Base-by-base conservation (phyloP, 306 rosid genomes). In the Quercus agrifolia region DNA sequence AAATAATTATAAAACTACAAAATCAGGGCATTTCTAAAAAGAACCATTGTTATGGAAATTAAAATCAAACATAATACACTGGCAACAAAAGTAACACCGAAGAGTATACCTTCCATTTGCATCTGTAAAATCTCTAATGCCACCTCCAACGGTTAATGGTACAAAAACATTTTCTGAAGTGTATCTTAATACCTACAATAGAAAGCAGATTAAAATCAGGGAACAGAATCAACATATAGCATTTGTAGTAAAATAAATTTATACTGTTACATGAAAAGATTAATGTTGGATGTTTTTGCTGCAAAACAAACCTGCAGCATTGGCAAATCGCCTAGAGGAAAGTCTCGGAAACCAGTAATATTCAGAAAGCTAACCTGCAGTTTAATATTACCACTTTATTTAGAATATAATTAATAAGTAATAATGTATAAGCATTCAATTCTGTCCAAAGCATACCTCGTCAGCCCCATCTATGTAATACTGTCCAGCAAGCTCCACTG, bases 71-170 rank as follows among this genome's bases (percentile, higher is more conserved):
- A 83, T 61, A 70, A 83, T 69, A 31, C 57, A 20, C 62, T 6
- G 38, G 21, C 73, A 25, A 69, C 61, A 21, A 38, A 67, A 20
- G 51, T 31, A 19, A 20, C 74, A 73, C 58, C 14, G 57, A 75
- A 80, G 54, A 77, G 71, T 41, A 85, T 86, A 95, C 99, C 99
- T 91, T 72, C 98, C 99, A 81, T 79, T 87, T 14, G 90, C 89
- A 87, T 95, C 99, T 21, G 89, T 90, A 84, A 95, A 95, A 87
- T 95, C 98, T 89, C 96, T 93, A 77, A 95, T 93, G 78, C 99
- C 99, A 57, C 98, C 99, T 18, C 99, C 99, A 77, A 95, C 99
- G 62, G 98, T 95, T 83, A 95, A 82, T 56, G 99, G 99, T 74
- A 95, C 99, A 84, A 95, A 95, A 75, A 95, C 96, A 85, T 93